phyloP scores from a whole-genome alignment of 768 basidiomycete genomes.

The Mycena polygramma region DNA sequence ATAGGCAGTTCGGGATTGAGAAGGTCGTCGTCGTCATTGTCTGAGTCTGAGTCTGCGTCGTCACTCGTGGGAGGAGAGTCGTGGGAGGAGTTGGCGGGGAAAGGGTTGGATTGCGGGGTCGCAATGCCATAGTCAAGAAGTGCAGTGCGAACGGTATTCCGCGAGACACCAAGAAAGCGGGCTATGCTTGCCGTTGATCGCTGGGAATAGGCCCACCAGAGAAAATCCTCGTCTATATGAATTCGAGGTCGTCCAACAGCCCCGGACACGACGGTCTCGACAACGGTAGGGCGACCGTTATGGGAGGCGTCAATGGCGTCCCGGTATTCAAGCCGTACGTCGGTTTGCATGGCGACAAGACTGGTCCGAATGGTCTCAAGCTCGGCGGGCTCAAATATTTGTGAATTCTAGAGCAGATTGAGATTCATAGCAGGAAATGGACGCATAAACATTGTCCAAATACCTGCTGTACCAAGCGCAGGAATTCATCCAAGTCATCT shows the following conservation, averaged over 20 bases:
- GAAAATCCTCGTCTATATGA: constrained; percentile 44
- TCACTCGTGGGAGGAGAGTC: not conserved
- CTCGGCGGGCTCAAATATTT: not conserved
- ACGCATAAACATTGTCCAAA: not conserved
- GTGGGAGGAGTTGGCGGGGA: constrained; percentile 13
- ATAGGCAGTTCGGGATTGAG: constrained; percentile 24
- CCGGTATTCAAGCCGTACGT: constrained; percentile 18
- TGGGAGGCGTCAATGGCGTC: constrained; percentile 23
- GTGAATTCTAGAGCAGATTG: not conserved
- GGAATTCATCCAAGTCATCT: not conserved
- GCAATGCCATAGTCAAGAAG: constrained; percentile 41
- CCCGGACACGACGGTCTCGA: constrained; percentile 22
- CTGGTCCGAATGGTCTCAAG: constrained; percentile 2
- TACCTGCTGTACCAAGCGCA: constrained; percentile 4
- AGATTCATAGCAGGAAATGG: not conserved
- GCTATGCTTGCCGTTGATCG: constrained; percentile 35
- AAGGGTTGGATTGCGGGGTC: constrained; percentile 37
- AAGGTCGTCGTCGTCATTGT: constrained; percentile 33
- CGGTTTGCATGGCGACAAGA: constrained; percentile 16
- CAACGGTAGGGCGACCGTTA: constrained; percentile 6
- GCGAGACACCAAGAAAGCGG: constrained; percentile 33
- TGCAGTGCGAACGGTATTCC: constrained; percentile 36
- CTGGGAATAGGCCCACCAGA: constrained; percentile 38
- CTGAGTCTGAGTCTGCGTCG: no score
- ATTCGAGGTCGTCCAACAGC: constrained; percentile 43